A percentile compares a stretch with the other conserved stretches of the same genome.
Conservation (phyloP, 768 basidiomycete species). For the Suillus luteus region DNA sequence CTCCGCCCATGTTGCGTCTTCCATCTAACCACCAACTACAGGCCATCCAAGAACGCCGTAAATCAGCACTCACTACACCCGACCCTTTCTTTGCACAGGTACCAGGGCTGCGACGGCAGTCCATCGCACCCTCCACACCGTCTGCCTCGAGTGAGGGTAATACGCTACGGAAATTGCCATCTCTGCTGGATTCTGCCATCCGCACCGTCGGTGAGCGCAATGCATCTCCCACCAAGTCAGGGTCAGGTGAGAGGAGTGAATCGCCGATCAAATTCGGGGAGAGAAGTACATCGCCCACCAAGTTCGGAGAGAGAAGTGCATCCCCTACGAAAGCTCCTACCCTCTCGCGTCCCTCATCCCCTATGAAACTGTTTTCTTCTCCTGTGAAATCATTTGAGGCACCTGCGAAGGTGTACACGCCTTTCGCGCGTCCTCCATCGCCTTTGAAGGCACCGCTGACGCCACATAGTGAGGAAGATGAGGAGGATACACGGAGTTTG, state of each 20-base stretch:
- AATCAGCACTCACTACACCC: slow-evolving; percentile 54
- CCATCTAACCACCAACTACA: slow-evolving; percentile 18
- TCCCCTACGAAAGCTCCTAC: slow-evolving; percentile 14
- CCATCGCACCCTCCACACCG: slow-evolving; percentile 19
- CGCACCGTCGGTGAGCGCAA: neutral
- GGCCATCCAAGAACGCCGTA: slow-evolving; percentile 65
- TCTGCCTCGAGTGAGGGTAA: neutral
- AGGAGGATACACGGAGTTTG: slow-evolving; percentile 36
- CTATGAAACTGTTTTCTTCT: slow-evolving; percentile 9
- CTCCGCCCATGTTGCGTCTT: neutral
- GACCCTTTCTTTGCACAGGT: slow-evolving; percentile 53
- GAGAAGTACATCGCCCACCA: neutral
- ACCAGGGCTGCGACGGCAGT: slow-evolving; percentile 46
- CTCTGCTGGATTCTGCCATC: slow-evolving; percentile 9
- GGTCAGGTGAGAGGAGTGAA: neutral
- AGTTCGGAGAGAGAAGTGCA: slow-evolving; percentile 2
- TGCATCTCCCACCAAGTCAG: neutral
- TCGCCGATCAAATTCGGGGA: neutral
- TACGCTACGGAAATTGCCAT: slow-evolving; percentile 8
- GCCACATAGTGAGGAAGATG: slow-evolving; percentile 25
- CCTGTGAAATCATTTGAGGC: slow-evolving; percentile 5
- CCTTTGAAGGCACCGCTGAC: slow-evolving; percentile 13
- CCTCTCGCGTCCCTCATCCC: neutral
- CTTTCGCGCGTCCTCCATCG: slow-evolving; percentile 5
- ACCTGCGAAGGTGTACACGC: neutral